Percentiles rank a stretch among this genome's conserved stretches.
These are phyloP conservation scores for Kurtzmaniella quercitrusa DNA, from an alignment of 1,139 yeast species.

Conservation along the genomic window DNA sequence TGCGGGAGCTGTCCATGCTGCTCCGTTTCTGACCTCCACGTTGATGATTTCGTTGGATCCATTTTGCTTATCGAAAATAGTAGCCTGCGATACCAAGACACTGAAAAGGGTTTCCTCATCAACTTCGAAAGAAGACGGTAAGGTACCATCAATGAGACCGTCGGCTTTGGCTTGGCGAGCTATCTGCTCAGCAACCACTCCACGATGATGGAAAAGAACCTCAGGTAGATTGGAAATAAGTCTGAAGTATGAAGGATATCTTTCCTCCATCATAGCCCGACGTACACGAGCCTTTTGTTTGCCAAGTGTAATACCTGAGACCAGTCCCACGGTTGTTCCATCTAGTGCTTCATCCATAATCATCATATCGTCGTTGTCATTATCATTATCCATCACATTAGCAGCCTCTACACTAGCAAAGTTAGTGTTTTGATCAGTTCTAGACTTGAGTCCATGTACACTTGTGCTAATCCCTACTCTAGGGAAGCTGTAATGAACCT, in stretches of 20 bases:
- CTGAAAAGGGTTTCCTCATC: constrained; percentile 41
- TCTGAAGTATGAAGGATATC: constrained; percentile 38
- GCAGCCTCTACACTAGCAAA: neutral
- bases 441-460: constrained; percentile 39
- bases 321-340: constrained; percentile 13
- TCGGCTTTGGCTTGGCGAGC: constrained; percentile 19
- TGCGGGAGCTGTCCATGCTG: constrained; percentile 28
- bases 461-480: constrained; percentile 45
- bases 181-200: constrained; percentile 30
- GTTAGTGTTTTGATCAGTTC: constrained; percentile 6
- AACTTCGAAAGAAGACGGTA: constrained; percentile 23
- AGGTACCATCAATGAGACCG: constrained; percentile 18
- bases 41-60: constrained; percentile 6
- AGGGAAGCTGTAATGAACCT: constrained; percentile 39
- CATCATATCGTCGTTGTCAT: constrained; percentile 44
- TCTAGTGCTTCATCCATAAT: constrained; percentile 15
- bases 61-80: constrained; percentile 7
- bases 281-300: constrained; percentile 31
- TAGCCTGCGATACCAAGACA: constrained; percentile 23
- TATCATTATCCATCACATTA: constrained; percentile 17
- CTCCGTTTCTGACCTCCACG: constrained; percentile 42
- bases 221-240: constrained; percentile 34
- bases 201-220: constrained; percentile 32
- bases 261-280: constrained; percentile 27
- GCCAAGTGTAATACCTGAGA: constrained; percentile 32